phyloP scores from a whole-genome alignment of 805 yeast species.

The Starmerella riodocensis region DNA sequence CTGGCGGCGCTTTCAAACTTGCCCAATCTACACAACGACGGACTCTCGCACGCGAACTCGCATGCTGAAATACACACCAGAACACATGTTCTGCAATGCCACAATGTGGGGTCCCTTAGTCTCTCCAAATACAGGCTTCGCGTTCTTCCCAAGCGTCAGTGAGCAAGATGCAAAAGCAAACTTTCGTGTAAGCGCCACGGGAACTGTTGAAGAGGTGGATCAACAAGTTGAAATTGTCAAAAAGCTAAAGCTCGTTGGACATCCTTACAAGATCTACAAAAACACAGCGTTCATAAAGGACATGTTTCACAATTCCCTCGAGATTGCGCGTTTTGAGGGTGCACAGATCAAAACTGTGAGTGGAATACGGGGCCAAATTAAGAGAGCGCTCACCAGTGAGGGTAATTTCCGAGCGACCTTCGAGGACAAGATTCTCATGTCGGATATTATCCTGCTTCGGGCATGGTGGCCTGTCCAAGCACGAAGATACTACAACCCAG shows the following conservation, averaged over 20 bases:
- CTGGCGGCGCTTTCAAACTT: conserved; percentile 96
- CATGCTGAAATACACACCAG: conserved; percentile 96
- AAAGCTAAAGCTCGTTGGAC: conserved; percentile 86
- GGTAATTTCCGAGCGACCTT: conserved; percentile 94
- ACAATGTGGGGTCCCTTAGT: conserved; percentile 95
- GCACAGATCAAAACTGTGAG: conserved; percentile 93
- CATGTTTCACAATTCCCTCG: conserved; percentile 85
- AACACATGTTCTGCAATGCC: conserved; percentile 91
- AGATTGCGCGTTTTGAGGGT: conserved; percentile 96
- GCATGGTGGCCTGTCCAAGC: conserved; percentile 96
- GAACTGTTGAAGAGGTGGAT: conserved; percentile 87
- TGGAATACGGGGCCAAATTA: conserved; percentile 95
- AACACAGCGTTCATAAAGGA: conserved; percentile 96
- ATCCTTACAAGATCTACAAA: conserved; percentile 83
- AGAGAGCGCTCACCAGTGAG: conserved; percentile 82
- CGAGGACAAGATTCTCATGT: conserved; percentile 81
- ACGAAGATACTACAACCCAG: conserved; percentile 88
- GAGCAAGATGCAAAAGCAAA: conserved; percentile 73
- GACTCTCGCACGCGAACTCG: conserved; percentile 97
- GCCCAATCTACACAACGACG: conserved; percentile 89
- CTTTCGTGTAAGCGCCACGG: conserved; percentile 93
- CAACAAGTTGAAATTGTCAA: conserved; percentile 82
- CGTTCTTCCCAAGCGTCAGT: conserved; percentile 84
- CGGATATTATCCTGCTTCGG: conserved; percentile 72
- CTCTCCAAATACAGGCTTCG: conserved; percentile 94